phyloP scores from a whole-genome alignment of 768 basidiomycete genomes.

The Flagelloscypha sp. region DNA sequence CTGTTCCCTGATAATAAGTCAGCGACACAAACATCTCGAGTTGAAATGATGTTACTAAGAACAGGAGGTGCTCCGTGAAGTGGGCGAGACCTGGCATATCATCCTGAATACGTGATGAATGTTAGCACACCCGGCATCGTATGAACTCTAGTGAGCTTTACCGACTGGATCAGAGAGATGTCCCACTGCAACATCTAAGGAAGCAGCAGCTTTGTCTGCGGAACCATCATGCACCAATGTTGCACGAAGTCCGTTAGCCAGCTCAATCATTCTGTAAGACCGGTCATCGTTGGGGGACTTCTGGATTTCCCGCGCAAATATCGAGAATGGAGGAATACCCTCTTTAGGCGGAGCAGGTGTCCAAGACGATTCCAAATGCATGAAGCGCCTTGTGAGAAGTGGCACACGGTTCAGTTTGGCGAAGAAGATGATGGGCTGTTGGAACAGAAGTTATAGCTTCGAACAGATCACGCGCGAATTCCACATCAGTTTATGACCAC shows the following conservation, averaged over 20 bases:
- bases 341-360: constrained; percentile 1
- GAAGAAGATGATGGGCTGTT: no score
- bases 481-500: no score
- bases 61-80: constrained; percentile 93
- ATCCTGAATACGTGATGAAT: constrained; percentile 43
- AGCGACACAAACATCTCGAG: background rate
- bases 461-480: no score
- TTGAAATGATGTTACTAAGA: constrained; percentile 60
- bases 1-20: constrained; percentile 53
- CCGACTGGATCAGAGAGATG: constrained; percentile 88
- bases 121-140: no score
- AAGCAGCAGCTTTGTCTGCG: constrained; percentile 92
- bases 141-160: constrained; percentile 7
- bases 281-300: constrained; percentile 74
- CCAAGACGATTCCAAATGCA: no score
- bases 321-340: constrained; percentile 34
- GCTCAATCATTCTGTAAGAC: constrained; percentile 68
- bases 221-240: constrained; percentile 75
- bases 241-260: constrained; percentile 85
- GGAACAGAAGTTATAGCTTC: no score
- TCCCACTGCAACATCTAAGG: constrained; percentile 90
- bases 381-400: no score
- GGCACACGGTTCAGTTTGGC: no score
- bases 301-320: constrained; percentile 54
- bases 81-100: constrained; percentile 92